A percentile compares a stretch with the other conserved stretches of the same genome.
phyloP scores from a whole-genome alignment of 768 basidiomycete genomes.

The Naganishia onofrii region DNA sequence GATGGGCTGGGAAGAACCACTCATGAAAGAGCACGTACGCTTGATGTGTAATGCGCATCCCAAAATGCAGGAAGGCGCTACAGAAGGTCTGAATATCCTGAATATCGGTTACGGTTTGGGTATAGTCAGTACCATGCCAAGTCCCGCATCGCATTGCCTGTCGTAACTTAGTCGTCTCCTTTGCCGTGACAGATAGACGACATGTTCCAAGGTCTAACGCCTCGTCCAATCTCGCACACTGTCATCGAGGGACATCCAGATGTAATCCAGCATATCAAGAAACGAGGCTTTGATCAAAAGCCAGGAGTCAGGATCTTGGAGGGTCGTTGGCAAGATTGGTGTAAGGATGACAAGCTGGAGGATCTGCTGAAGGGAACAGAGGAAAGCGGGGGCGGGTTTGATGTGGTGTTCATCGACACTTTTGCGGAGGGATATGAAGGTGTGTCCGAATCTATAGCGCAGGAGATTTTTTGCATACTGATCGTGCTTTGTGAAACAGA shows the following conservation, averaged over 20 bases:
- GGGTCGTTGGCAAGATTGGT: constrained; percentile 88
- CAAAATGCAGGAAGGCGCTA: constrained; percentile 32
- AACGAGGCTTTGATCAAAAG: constrained; percentile 72
- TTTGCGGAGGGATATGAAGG: constrained; percentile 82
- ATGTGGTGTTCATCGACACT: constrained; percentile 86
- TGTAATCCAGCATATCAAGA: constrained; percentile 76
- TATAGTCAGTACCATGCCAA: constrained; percentile 55
- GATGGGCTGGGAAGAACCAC: constrained; percentile 95
- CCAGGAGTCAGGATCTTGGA: constrained; percentile 74
- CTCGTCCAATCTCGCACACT: constrained; percentile 76
- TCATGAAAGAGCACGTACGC: constrained; percentile 80
- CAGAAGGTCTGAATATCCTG: constrained; percentile 62
- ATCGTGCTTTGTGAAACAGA: constrained; percentile 51
- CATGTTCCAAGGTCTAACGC: constrained; percentile 32
- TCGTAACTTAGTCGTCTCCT: neutral
- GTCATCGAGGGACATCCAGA: constrained; percentile 94
- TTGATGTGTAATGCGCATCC: constrained; percentile 61
- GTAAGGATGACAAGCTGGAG: constrained; percentile 44
- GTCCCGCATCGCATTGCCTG: neutral
- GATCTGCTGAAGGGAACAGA: constrained; percentile 37
- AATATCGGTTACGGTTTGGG: constrained; percentile 95
- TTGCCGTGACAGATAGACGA: constrained; percentile 35
- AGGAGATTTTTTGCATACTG: neutral
- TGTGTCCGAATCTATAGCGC: constrained; percentile 39
- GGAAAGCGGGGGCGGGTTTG: constrained; percentile 60